Conservation (phyloP, 2,329 filamentous ascomycete species). For the Zalaria sp. region DNA sequence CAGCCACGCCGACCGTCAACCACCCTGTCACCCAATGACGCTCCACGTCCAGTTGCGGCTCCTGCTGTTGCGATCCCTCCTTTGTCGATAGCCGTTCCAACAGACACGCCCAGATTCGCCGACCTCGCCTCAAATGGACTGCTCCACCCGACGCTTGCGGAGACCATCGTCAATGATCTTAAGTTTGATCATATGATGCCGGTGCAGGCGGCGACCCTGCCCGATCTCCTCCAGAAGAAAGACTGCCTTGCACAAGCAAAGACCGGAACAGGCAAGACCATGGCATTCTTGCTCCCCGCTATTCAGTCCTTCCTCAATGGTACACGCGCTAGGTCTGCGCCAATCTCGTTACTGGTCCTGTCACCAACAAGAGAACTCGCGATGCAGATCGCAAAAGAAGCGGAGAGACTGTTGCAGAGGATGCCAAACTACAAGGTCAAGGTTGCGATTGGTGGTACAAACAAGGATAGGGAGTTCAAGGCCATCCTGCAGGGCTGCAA, state of each 20-base stretch:
- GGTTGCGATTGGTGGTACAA: conserved; percentile 53
- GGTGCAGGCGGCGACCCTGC: conserved; percentile 40
- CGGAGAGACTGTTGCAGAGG: conserved; percentile 78
- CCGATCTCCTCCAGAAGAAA: conserved; percentile 32
- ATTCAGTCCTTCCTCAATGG: conserved; percentile 73
- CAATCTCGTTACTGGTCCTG: conserved; percentile 78
- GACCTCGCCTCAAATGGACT: conserved; percentile 50
- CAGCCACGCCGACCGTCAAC: too few species aligned
- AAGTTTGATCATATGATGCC: conserved; percentile 31
- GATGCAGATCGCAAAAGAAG: conserved; percentile 51
- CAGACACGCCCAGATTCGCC: conserved; percentile 41
- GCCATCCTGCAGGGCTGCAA: conserved; percentile 59
- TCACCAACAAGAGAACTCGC: conserved; percentile 58
- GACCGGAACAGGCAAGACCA: conserved; percentile 87
- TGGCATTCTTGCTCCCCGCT: conserved; percentile 79
- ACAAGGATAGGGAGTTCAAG: conserved; percentile 65
- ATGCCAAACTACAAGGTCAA: conserved; percentile 62
- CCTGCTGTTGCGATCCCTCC: too few species aligned
- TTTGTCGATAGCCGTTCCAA: conserved; percentile 1
- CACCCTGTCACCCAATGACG: too few species aligned
- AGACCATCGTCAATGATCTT: conserved; percentile 28
- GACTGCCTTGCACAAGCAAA: conserved; percentile 55
- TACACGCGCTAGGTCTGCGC: conserved; percentile 50
- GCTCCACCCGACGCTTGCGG: conserved; percentile 71
- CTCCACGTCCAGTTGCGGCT: too few species aligned